Percentiles rank a stretch among this genome's conserved stretches.
Conservation (phyloP, 1,139 yeast species). For the Williopsis jadinii region DNA sequence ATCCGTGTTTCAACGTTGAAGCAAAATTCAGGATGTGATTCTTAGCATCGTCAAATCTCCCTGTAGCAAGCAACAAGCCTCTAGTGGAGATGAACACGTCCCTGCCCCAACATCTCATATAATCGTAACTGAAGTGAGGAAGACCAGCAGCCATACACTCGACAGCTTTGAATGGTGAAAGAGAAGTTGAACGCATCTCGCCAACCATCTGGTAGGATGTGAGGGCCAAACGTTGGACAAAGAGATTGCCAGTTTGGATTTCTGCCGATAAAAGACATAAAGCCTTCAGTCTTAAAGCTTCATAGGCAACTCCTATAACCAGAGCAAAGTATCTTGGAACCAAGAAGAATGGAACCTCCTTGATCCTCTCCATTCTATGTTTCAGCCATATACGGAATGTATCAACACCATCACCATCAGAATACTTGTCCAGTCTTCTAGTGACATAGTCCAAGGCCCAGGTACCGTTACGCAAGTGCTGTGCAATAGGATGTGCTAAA, state of each 20-base stretch:
- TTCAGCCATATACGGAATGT: conserved; percentile 64
- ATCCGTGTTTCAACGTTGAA: conserved; percentile 86
- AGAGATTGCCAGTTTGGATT: conserved; percentile 57
- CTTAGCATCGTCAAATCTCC: conserved; percentile 72
- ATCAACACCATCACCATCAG: conserved; percentile 36
- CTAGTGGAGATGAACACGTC: conserved; percentile 86
- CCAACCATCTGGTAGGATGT: conserved; percentile 90
- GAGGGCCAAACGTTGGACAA: conserved; percentile 73
- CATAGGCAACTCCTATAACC: conserved; percentile 73
- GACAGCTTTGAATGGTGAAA: conserved; percentile 53
- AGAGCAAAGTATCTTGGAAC: conserved; percentile 84
- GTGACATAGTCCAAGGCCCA: conserved; percentile 87
- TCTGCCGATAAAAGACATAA: conserved; percentile 47
- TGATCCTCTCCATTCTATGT: conserved; percentile 57
- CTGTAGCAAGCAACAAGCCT: conserved; percentile 74
- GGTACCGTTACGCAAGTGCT: conserved; percentile 71
- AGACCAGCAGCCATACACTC: conserved; percentile 93
- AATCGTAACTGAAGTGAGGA: conserved; percentile 86
- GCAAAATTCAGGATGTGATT: conserved; percentile 83
- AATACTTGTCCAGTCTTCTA: conserved; percentile 54
- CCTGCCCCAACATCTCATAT: conserved; percentile 98
- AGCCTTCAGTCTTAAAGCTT: conserved; percentile 67
- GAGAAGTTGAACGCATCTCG: conserved; percentile 62
- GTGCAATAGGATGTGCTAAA: conserved; percentile 76
- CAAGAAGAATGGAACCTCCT: conserved; percentile 66